A percentile compares a stretch with the other conserved stretches of the same genome.
These are phyloP conservation scores for Harrya chromipes DNA, from an alignment of 768 basidiomycete species.

Conservation along the genomic window DNA sequence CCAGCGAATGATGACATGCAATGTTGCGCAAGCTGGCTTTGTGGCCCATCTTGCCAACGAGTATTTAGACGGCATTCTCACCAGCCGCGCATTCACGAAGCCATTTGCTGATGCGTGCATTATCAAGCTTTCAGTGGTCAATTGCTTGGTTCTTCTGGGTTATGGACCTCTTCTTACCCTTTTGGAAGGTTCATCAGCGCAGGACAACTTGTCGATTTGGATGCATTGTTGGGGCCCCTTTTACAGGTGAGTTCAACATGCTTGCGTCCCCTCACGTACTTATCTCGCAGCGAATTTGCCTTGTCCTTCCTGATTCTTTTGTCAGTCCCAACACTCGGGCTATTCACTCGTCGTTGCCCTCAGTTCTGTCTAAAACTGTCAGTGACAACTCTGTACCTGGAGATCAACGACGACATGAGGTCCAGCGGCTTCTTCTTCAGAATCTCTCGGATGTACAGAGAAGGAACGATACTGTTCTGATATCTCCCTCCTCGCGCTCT, in stretches of 20 bases:
- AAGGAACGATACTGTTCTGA: constrained; percentile 78
- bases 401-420: constrained; percentile 37
- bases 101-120: constrained; percentile 74
- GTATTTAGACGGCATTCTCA: constrained; percentile 68
- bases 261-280: background rate
- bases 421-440: constrained; percentile 49
- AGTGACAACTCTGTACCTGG: constrained; percentile 19
- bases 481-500: constrained; percentile 61
- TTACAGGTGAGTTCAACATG: constrained; percentile 49
- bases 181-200: constrained; percentile 47
- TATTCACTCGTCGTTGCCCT: constrained; percentile 40
- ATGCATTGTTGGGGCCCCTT: constrained; percentile 50
- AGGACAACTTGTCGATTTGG: constrained; percentile 53
- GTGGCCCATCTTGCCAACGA: constrained; percentile 74
- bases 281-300: constrained; percentile 53
- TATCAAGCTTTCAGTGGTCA: constrained; percentile 60
- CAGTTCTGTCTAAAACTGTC: constrained; percentile 43
- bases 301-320: constrained; percentile 70
- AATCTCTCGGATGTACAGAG: constrained; percentile 67
- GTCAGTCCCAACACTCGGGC: constrained; percentile 71
- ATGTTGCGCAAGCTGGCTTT: constrained; percentile 79
- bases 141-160: constrained; percentile 18
- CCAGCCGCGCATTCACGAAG: constrained; percentile 59
- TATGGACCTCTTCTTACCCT: background rate
- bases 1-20: constrained; percentile 68